Evolutionary conservation across 768 basidiomycete species (phyloP), one percentile per base, ranked within the genome.

Genomic region (Sutorius australiensis): DNA sequence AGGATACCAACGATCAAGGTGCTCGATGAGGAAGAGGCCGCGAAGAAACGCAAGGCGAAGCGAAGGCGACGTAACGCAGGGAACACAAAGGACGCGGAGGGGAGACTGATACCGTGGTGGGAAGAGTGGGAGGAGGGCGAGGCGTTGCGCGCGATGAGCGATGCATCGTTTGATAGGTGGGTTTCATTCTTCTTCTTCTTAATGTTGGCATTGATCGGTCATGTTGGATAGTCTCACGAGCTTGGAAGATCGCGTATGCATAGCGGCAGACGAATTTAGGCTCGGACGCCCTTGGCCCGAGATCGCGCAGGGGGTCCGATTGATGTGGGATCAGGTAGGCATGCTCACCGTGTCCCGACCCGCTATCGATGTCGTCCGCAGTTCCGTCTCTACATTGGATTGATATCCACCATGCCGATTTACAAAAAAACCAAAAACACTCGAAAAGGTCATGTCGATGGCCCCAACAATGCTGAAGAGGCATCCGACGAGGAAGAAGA

Each of bases 311-410:
- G 67, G 69, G 16, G 67, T 69, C 13, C 57, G 67, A 46, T 24
- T 56, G 17, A 54, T 69, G 37, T 69, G 69, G 67, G 67, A 69
- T 50, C 65, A 65, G 50, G 67, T 71, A 57, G 0, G 65, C 28
- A 12, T 41, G 3, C 1, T 46, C 34, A 31, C 30, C 13, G 14
- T 30, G 19, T 11, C 41, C 37, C 1, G 6, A 27, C 16, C 42
- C 1, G 28, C 39, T 43, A 31, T 44, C 31, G 28, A 58, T 34
- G 1, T 17, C 21, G n/a, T 50, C 46, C 43, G 9, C 56, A 69
- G 69, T 69, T 69, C 30, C 69, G 67, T 11, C 43, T 69, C 44
- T 69, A 69, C 46, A 60, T 69, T 16, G 67, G 67, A 37, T 55
- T 69, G 11, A 46, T 69, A 46, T 58, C 69, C 4, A 71, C 53